Conservation (phyloP, 768 basidiomycete genomes). For the Infundibulicybe gibba region DNA sequence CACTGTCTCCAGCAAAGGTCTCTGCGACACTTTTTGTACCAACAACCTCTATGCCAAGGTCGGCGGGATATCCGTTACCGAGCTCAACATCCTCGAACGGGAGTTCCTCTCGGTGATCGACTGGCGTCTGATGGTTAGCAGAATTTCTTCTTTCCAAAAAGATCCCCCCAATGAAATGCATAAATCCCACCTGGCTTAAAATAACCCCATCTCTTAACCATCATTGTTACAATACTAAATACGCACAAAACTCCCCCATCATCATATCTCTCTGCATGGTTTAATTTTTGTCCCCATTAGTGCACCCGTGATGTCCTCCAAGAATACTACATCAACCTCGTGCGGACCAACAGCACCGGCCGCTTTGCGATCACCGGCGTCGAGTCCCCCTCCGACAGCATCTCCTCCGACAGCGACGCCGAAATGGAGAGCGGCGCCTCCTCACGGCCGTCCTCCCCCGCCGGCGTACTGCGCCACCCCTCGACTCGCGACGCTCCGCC, state of each 20-base stretch:
- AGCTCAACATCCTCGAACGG: conserved; percentile 92
- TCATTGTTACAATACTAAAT: no score
- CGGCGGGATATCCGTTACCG: conserved; percentile 87
- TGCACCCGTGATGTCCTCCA: conserved; percentile 89
- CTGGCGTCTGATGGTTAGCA: conserved; percentile 90
- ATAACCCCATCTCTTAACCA: conserved; percentile 4
- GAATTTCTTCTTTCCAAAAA: conserved; percentile 15
- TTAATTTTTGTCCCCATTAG: conserved; percentile 41
- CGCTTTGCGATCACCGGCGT: conserved; percentile 49
- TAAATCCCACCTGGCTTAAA: conserved; percentile 1
- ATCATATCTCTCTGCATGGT: conserved; percentile 19
- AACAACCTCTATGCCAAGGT: conserved; percentile 95
- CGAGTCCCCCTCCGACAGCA: conserved; percentile 30
- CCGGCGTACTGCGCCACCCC: conserved; percentile 17
- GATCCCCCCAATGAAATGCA: no score
- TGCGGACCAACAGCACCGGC: conserved; percentile 74
- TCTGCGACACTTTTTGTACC: conserved; percentile 94
- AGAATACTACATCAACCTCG: conserved; percentile 92
- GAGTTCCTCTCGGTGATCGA: conserved; percentile 91
- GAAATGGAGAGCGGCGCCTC: conserved; percentile 51
- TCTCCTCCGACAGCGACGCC: conserved; percentile 50
- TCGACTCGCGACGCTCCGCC: conserved; percentile 20
- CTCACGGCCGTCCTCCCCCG: conserved; percentile 46
- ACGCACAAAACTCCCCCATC: no score
- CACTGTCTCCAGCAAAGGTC: conserved; percentile 89